Conservation (phyloP, 1,139 yeast species). For the Kurtzmaniella quercitrusa region DNA sequence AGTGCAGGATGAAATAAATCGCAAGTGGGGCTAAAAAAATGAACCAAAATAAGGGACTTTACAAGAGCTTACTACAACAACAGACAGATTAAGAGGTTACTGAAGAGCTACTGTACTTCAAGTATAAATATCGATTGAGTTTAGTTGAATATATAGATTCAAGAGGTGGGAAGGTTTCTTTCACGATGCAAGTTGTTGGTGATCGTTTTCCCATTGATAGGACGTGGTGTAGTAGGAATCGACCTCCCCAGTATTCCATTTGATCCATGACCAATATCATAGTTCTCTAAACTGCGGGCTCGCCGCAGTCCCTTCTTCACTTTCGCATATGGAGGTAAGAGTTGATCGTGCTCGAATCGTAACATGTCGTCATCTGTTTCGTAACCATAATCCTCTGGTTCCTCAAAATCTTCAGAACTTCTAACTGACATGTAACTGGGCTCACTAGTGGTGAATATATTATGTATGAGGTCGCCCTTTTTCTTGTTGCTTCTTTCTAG, state of each 20-base stretch:
- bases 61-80: no score
- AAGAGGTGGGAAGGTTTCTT: conserved; percentile 39
- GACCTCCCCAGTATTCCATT: conserved; percentile 8
- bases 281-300: not conserved
- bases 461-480: conserved; percentile 4
- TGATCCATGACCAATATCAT: conserved; percentile 1
- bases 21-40: no score
- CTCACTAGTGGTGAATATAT: conserved; percentile 11
- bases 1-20: not conserved
- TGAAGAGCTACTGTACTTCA: no score
- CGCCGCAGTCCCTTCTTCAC: conserved; percentile 14
- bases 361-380: conserved; percentile 43
- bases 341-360: conserved; percentile 28
- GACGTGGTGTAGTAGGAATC: conserved; percentile 13
- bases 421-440: conserved; percentile 39
- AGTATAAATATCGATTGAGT: no score
- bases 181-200: conserved; percentile 26
- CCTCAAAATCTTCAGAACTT: conserved; percentile 23
- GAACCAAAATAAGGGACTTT: no score
- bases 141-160: no score
- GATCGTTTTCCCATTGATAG: conserved; percentile 19
- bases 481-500: conserved; percentile 19
- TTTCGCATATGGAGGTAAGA: conserved; percentile 23
- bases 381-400: conserved; percentile 34
- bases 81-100: no score